These are phyloP conservation scores for Kodamaea sagamina DNA, from an alignment of 805 yeast species.

Conservation along the genomic window DNA sequence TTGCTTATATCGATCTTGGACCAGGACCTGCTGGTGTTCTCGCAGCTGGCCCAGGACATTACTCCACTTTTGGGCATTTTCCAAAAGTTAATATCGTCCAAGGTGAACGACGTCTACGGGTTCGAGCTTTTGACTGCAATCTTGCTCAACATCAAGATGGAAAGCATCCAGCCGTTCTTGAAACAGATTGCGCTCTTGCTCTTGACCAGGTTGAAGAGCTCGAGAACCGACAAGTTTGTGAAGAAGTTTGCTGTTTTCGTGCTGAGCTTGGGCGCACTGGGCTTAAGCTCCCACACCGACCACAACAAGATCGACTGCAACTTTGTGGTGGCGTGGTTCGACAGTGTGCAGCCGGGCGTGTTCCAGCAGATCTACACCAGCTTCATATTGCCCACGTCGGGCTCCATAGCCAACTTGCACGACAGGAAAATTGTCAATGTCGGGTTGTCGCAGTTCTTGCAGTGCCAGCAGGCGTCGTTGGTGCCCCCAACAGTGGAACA, in stretches of 20 bases:
- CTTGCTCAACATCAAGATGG: slow-evolving; percentile 55
- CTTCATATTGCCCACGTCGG: slow-evolving; percentile 55
- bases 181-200: slow-evolving; percentile 76
- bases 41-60: slow-evolving; percentile 38
- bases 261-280: slow-evolving; percentile 23
- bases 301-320: slow-evolving; percentile 22
- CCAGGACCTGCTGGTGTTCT: slow-evolving; percentile 46
- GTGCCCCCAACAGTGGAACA: slow-evolving; percentile 33
- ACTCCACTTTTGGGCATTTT: slow-evolving; percentile 93
- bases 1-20: slow-evolving; percentile 66
- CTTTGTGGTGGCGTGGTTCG: slow-evolving; percentile 66
- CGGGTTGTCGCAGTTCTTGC: slow-evolving; percentile 51
- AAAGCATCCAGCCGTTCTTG: slow-evolving; percentile 51
- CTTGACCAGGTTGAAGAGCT: slow-evolving; percentile 75
- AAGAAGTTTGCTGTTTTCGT: slow-evolving; percentile 69
- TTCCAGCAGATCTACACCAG: slow-evolving; percentile 52
- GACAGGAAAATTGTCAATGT: slow-evolving; percentile 57
- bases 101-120: slow-evolving; percentile 76
- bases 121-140: slow-evolving; percentile 80
- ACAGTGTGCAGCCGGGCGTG: slow-evolving; percentile 66
- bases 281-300: neutral
- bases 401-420: slow-evolving; percentile 48
- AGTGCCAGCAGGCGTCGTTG: slow-evolving; percentile 25
- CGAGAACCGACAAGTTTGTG: slow-evolving; percentile 80
- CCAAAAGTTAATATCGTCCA: slow-evolving; percentile 87